Evolutionary conservation across 441 rosid species (phyloP), one percentile per base, ranked within the genome.

Genomic region (Gossypium laxum): DNA sequence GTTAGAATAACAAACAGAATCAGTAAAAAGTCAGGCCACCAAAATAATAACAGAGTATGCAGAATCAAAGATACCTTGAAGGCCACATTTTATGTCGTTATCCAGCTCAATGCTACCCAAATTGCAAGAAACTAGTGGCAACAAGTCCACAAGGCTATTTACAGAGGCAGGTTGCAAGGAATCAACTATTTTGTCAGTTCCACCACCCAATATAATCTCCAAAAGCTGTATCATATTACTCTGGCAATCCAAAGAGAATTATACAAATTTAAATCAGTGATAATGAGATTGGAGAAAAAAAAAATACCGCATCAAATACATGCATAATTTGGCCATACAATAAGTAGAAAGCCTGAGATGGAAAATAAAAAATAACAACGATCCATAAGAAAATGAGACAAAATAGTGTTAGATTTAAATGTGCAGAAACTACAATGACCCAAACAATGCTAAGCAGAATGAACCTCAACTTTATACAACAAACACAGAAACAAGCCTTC

Each of bases 191-290:
- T 82, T 89, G 75, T 91, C 95, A 17, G 78, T 74, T 78, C 82
- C 86, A 80, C 84, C 89, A 77, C 85, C 80, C 84, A 89, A 81
- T 73, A 89, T 89, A 74, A 87, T 78, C 88, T 96, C 98, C 93
- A 93, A 74, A 68, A 91, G 86, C 41, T 77, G 80, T 63, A 87
- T 66, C 77, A 84, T 73, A 78, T 84, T 79, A 69, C 77, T 86
- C 99, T 96, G 87, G 56, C 64, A 72, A 79, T 45, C 38, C 71
- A 78, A 75, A 63, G 38, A 71, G 75, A 72, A 77, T 69, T 71
- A 77, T 26, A 54, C 69, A 57, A 14, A 77, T 5, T 68, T 50
- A 75, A 2, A 21, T 71, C 32, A 70, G 71, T 18, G 19, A 77
- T 17, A 48, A 78, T 60, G 10, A 78, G 21, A 21, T 28, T 2